Evolutionary conservation across 164 flowering plant genomes (phyloP), one percentile per base, ranked within the genome.

Genomic region (Magnolia kwangsiensis): DNA sequence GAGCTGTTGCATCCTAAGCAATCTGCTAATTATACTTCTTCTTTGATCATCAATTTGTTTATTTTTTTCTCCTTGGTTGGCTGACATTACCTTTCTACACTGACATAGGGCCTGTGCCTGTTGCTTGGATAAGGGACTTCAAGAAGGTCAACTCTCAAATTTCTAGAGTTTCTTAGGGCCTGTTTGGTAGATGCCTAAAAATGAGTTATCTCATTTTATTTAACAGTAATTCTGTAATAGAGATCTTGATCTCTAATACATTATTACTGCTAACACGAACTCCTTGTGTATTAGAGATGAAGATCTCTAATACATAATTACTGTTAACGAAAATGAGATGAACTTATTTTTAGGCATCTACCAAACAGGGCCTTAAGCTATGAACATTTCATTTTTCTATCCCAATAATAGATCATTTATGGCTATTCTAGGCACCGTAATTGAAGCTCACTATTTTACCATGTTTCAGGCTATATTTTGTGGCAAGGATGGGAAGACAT

Each of bases 101-200:
- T 77, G 76, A 8, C 70, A 49, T 70, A 89, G 94, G 89, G 63
- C 90, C 90, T 6, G 6, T 75, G 71, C 81, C 85, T 58, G 63
- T 91, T 76, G 69, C 89, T 76, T 86, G 88, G 92, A 77, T 83
- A 51, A 86, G 86, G 51, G 77, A 24, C 71, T 91, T 89, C 86
- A 88, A 83, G 78, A 93, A 84, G 97, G 97, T 91, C 4, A 76
- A 68, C 72, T 55, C 51, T 72, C 23, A 55, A 49, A 16, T 71
- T 50, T 50, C 21, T 16, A 14, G 45, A 4, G 45, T 37, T 37
- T 37, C 45, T 37, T 37, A 37, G 51, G 24, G 13, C 14, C 68
- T 65, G 24, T 37, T 37, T 37, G 45, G 7, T 37, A 37, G 45
- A 37, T 37, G 45, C 45, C 45, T 37, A 37, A 37, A 37, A 37